Percentiles rank a stretch among this genome's conserved stretches.
phyloP scores from a whole-genome alignment of 805 yeast species.

The Ogataea minuta region DNA sequence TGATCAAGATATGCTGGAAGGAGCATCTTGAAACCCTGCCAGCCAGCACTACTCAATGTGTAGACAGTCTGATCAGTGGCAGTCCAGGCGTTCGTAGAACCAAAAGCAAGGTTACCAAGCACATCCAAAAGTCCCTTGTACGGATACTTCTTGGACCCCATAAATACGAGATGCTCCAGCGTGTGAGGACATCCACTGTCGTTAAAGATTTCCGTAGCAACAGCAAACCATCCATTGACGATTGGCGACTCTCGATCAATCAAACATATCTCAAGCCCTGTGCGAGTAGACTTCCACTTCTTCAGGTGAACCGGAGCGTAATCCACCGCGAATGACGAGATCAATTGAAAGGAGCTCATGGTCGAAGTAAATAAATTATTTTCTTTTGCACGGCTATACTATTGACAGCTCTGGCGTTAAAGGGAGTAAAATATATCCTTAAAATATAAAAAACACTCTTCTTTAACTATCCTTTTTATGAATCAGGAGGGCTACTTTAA shows the following conservation, averaged over 20 bases:
- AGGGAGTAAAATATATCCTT: conserved; percentile 5
- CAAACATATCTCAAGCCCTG: conserved; percentile 80
- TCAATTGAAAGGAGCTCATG: conserved; percentile 37
- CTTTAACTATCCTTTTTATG: neutral
- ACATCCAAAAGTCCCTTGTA: conserved; percentile 89
- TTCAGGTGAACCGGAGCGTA: conserved; percentile 69
- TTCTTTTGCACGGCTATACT: conserved; percentile 4
- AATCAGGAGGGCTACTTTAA: conserved; percentile 20
- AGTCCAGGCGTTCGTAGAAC: conserved; percentile 96
- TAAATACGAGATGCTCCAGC: conserved; percentile 86
- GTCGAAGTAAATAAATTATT: conserved; percentile 15
- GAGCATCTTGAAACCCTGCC: conserved; percentile 86
- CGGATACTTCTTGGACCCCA: conserved; percentile 89
- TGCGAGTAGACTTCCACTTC: conserved; percentile 75
- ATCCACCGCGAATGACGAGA: conserved; percentile 59
- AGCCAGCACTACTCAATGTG: conserved; percentile 88
- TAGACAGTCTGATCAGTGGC: conserved; percentile 94
- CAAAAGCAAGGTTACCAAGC: conserved; percentile 78
- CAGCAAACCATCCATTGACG: conserved; percentile 92
- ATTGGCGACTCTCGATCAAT: conserved; percentile 81
- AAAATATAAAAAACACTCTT: neutral
- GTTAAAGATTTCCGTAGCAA: conserved; percentile 85
- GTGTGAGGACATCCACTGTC: conserved; percentile 96
- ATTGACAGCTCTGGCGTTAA: conserved; percentile 5
- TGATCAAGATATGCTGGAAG: conserved; percentile 92